These are phyloP conservation scores for Ascochyta fabae DNA, from an alignment of 2,329 filamentous ascomycete species.

Conservation along the genomic window DNA sequence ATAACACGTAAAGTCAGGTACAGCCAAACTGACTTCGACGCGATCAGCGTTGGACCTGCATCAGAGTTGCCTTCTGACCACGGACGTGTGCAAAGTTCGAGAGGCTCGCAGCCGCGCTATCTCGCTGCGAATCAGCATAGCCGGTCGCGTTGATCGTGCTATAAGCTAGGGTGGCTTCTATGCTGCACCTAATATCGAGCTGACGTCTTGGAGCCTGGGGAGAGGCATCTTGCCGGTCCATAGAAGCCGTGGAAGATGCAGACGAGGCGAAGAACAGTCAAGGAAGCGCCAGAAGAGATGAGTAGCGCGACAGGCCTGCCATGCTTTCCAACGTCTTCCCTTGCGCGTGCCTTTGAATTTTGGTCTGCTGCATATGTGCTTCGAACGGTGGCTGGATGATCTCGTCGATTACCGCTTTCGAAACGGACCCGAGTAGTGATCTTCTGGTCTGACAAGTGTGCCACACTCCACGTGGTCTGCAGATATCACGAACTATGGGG, in stretches of 20 bases:
- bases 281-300: slow-evolving; percentile 2
- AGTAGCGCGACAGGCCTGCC: neutral
- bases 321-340: neutral
- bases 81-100: slow-evolving; percentile 22
- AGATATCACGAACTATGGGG: neutral
- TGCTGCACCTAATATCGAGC: slow-evolving; percentile 33
- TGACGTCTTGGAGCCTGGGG: slow-evolving; percentile 31
- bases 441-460: slow-evolving; percentile 6
- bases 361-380: slow-evolving; percentile 1
- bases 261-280: slow-evolving; percentile 21
- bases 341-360: neutral
- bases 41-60: slow-evolving; percentile 42
- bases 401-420: slow-evolving; percentile 6
- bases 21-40: slow-evolving; percentile 25
- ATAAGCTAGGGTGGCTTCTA: slow-evolving; percentile 32
- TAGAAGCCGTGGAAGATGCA: slow-evolving; percentile 34
- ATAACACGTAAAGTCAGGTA: slow-evolving; percentile 15
- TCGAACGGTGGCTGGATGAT: neutral
- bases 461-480: slow-evolving; percentile 11
- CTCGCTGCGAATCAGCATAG: slow-evolving; percentile 37
- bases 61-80: slow-evolving; percentile 31
- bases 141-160: slow-evolving; percentile 11
- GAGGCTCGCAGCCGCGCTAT: slow-evolving; percentile 27
- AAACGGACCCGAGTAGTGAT: slow-evolving; percentile 5
- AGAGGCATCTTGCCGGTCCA: slow-evolving; percentile 23